Evolutionary conservation across 1,284 basidiomycete species (phyloP), one percentile per base, ranked within the genome.

Genomic region (Ganoderma resinaceum): DNA sequence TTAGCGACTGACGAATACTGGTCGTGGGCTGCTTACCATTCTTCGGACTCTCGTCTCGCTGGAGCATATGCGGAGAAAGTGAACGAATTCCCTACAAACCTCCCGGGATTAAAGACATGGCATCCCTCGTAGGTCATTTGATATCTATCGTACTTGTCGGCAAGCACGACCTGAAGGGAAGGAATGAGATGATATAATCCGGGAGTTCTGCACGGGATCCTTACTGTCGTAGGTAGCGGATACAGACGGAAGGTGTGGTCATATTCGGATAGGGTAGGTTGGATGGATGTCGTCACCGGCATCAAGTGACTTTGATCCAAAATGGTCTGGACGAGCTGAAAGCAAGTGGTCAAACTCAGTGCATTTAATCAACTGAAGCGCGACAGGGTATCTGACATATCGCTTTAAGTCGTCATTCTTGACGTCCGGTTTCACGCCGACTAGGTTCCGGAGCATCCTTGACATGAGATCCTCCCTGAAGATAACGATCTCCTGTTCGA

Each of bases 91-190:
- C 92, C 89, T 20, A 95, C 83, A 76, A 97, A 96, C 63, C 91
- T 90, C 16, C 98, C 97, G 0, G 98, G 98, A 79, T 99, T 99
- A 85, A 99, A 96, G 37, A 99, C 98, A 80, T 99, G 97, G 77
- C 98, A 99, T 7, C 95, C 96, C 72, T 97, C 97, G 78, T 99
- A 99, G 0, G 97, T 99, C 73, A 99, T 86, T 76, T 98, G 96
- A 80, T 95, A 99, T 43, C 94, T 89, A 77, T 99, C 97, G 79
- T 98, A 99, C 79, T 93, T 96, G 82, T 99, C 98, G 0, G 98
- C 98, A 14, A 99, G 86, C n/a, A 99, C 87, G 29, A 98, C 85
- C 95, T 97, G 75, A 14, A 59, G 52, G 16, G 8, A 49, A 23
- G 37, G 1, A 14, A 20, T 62, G 23, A 64, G 43, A 67, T 37